Evolutionary conservation across 441 rosid species (phyloP).

Genomic region (Erodium moschatum): DNA sequence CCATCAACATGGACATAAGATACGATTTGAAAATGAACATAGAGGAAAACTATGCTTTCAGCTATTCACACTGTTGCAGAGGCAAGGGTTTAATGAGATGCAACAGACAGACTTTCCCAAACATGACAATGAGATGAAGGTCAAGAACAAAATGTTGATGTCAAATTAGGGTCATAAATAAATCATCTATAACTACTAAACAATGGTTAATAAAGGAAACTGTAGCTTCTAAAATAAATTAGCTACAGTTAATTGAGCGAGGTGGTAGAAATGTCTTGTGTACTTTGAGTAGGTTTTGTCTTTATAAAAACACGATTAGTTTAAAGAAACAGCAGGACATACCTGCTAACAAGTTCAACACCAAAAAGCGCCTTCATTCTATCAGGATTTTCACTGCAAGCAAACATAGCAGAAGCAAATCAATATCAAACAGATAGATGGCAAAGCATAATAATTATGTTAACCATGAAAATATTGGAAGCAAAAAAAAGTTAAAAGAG

Average conservation of each 20-base stretch:
- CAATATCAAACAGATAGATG: background rate
- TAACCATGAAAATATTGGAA: background rate
- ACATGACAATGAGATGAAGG: background rate
- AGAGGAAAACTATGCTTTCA: slow-evolving; percentile 3
- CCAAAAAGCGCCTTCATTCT: slow-evolving; percentile 68
- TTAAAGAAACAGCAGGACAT: background rate
- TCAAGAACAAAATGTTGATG: background rate
- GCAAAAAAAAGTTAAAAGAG: background rate
- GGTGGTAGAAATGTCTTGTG: background rate
- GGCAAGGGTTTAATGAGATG: background rate
- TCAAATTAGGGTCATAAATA: background rate
- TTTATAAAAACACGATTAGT: background rate
- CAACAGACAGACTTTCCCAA: too few relatives aligned
- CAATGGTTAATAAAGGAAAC: background rate
- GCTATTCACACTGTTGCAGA: background rate
- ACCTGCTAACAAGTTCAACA: slow-evolving; percentile 77
- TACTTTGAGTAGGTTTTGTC: background rate
- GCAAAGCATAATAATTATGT: background rate
- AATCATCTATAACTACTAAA: too few relatives aligned
- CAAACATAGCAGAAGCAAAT: background rate
- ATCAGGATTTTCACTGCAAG: slow-evolving; percentile 52
- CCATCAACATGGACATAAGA: slow-evolving; percentile 18
- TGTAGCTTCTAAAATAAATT: background rate
- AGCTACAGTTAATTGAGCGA: slow-evolving; percentile 3
- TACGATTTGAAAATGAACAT: slow-evolving; percentile 2